Base-by-base conservation (phyloP, 371 early-diverging fungal genomes). In the Chytridium lagenaria region DNA sequence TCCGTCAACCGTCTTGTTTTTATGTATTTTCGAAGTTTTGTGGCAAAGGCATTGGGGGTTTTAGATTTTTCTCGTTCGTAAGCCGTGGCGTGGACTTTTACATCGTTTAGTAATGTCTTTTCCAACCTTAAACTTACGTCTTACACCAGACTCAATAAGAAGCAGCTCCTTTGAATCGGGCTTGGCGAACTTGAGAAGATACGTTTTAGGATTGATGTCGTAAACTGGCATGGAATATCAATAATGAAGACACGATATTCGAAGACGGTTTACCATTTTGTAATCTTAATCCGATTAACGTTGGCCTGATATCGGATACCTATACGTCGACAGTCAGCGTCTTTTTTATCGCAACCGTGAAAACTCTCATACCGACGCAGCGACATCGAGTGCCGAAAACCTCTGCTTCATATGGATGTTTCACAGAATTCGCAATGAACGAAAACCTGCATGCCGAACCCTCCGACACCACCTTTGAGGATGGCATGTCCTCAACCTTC, bases 1-100 rank as follows among this genome's bases (percentile, higher is more conserved):
- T 83, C 88, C 0, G 91, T 92, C 2, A 98, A 82, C 39, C 96
- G 84, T 37, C 93, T 85, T 2, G 94, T 90, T 74, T 92, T 88
- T 52, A 98, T 83, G 72, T 96, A 92, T 81, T 98, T 98, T 70
- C 99, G 91, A 36, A 98, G 86, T 88, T 96, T 97, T 77, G 91
- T 90, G 81, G 92, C 90, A 77, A 98, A 98, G 64, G 81, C 78
- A 0, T 94, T 92, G 22, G 98, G 99, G n/a, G 87, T 90, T 26
- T 82, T 82, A 0, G 90, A 87, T 79, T 95, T 95, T 71, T 96
- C 97, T 59, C 97, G 88, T 26, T 90, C 83, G 69, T 89, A 97
- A 44, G 91, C 89, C 1, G 98, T 98, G 0, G 94, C 88, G 84
- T 98, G 98, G 66, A 97, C 76, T 65, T 26, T 1, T 2, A n/a